Base-by-base conservation (phyloP, 2,329 filamentous ascomycete genomes). In the Paramyrothecium sp. region DNA sequence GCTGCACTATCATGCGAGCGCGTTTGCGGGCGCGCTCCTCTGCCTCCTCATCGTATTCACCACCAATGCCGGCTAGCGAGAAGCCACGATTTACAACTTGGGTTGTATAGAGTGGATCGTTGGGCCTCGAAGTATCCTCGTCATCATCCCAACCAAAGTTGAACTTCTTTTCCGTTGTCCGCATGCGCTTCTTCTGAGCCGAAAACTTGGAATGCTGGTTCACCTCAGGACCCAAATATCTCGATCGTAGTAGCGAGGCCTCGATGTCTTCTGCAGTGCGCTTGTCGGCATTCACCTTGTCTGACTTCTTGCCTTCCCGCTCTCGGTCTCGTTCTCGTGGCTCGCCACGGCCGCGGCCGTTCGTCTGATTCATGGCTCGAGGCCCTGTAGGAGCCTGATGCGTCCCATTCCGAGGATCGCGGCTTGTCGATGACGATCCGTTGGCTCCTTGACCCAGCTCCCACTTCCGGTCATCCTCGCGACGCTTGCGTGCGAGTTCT, bases 141-240 rank as follows among this genome's bases (percentile, higher is more conserved):
- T 96, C 91, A 1, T 87, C 84, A 65, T 97, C 96, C 95, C 95
- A 99, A 67, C 96, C 95, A 67, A 99, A 99, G 68, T 97, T 99
- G 79, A 99, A 99, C 72, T 99, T 98, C 75, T 93, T 92, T 69
- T 97, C 94, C 1, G 91, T 95, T 1, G 92, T 96, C 60, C 94
- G 84, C 77, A 91, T 90, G 56, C 94, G 85, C 80, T 98, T 98
- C 83, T 98, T 99, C 78, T 95, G 91, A 1, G 93, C 93, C 0
- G 92, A 96, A 69, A 98, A 97, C 41, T 85, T 96, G 4, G 90
- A 93, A 56, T 81, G 83, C 61, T 89, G 85, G 63, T 95, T 96
- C 54, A 90, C 86, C 62, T 97, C 91, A 1, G 91, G 89, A 3
- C 95, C 95, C 83, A 98, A 93, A 69, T 99, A 99, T 60, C 92